These are phyloP conservation scores for Candida awuae DNA, from an alignment of 805 yeast genomes.

Conservation along the genomic window DNA sequence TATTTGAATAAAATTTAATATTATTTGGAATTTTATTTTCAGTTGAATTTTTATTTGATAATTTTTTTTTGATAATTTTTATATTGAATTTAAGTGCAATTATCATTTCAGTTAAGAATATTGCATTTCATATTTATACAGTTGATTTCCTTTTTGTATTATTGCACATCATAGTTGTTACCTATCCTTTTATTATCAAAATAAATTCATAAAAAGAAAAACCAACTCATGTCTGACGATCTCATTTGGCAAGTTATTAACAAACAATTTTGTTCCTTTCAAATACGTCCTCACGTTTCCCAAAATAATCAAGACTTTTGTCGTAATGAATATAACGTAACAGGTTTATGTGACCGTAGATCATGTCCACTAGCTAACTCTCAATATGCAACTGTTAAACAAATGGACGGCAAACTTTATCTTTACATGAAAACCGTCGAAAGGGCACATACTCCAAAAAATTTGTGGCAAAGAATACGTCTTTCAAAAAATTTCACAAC, in stretches of 20 bases:
- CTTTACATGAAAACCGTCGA: conserved; percentile 96
- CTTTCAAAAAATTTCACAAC: conserved; percentile 81
- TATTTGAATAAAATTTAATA: too few relatives aligned
- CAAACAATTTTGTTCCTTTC: conserved; percentile 92
- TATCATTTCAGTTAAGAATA: too few relatives aligned
- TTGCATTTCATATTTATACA: too few relatives aligned
- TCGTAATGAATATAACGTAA: conserved; percentile 91
- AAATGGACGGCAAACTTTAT: conserved; percentile 69
- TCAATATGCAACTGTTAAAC: conserved; percentile 80
- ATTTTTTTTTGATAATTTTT: too few relatives aligned
- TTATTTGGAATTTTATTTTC: too few relatives aligned
- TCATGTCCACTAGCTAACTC: conserved; percentile 97
- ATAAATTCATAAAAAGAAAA: neutral
- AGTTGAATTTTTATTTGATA: too few relatives aligned
- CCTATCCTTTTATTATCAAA: neutral
- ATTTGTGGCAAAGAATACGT: conserved; percentile 91
- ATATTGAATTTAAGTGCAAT: too few relatives aligned
- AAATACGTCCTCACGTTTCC: conserved; percentile 52
- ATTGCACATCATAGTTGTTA: too few relatives aligned
- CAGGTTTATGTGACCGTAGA: conserved; percentile 87
- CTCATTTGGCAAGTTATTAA: conserved; percentile 96
- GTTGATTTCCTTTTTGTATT: too few relatives aligned
- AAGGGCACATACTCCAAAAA: conserved; percentile 91
- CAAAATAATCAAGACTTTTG: conserved; percentile 88
- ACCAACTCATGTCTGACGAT: conserved; percentile 35